These are phyloP conservation scores for Ganoderma boninense DNA, from an alignment of 1,284 basidiomycete genomes.

Conservation along the genomic window DNA sequence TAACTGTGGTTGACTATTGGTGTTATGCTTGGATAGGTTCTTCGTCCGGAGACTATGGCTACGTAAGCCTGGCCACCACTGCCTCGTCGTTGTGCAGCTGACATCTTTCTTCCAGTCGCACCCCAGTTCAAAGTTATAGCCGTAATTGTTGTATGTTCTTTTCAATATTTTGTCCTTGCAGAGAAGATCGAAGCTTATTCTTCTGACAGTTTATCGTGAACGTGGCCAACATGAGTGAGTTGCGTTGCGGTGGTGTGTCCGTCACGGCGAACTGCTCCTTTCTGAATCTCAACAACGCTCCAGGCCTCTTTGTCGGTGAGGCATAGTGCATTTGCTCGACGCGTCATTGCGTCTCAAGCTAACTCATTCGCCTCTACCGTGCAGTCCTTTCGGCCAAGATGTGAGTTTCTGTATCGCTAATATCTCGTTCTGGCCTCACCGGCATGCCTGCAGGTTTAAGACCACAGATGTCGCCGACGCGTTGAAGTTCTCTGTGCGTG, in stretches of 20 bases:
- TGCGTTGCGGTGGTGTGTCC: neutral
- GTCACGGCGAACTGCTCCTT: too few species aligned
- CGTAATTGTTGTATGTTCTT: neutral
- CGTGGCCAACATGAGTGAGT: neutral
- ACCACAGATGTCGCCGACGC: too few species aligned
- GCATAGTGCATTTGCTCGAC: neutral
- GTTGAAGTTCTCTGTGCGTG: too few species aligned
- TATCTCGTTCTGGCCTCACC: neutral
- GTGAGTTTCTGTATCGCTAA: neutral
- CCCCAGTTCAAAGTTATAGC: neutral
- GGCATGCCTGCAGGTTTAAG: too few species aligned
- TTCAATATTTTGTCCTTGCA: neutral
- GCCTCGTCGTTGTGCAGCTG: neutral
- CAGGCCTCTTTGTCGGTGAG: neutral
- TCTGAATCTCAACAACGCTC: too few species aligned
- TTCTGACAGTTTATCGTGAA: neutral
- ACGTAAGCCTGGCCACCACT: neutral
- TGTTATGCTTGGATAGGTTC: constrained; percentile 2
- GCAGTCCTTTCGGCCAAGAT: neutral
- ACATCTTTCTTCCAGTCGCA: neutral
- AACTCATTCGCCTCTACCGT: neutral
- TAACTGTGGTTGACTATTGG: neutral
- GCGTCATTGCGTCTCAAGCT: too few species aligned
- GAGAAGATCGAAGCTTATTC: neutral
- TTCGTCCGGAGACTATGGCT: constrained; percentile 19